phyloP scores from a whole-genome alignment of 257 asterid genomes.

The Fraxinus cuspidata region DNA sequence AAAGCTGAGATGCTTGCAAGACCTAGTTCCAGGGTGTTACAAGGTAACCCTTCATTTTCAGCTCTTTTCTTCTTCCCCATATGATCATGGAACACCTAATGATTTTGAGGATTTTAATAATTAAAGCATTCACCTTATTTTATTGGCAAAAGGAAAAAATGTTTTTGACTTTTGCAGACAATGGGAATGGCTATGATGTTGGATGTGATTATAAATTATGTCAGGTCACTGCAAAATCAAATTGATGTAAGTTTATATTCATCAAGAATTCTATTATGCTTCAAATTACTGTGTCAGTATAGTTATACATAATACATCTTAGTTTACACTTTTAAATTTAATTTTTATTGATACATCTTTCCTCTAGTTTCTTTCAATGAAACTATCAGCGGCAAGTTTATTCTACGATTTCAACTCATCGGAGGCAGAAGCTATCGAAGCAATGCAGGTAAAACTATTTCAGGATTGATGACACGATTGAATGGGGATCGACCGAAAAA shows the following conservation, averaged over 20 bases:
- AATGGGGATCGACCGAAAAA: background rate
- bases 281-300: too few species aligned
- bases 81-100: background rate
- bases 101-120: too few species aligned
- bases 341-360: background rate
- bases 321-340: background rate
- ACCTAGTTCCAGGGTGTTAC: constrained; percentile 94
- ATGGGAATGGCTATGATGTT: constrained; percentile 99
- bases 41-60: constrained; percentile 47
- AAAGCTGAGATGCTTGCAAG: constrained; percentile 86
- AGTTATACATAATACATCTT: background rate
- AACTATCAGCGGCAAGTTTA: constrained; percentile 90
- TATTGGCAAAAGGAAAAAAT: background rate
- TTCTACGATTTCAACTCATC: constrained; percentile 85
- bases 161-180: constrained; percentile 51
- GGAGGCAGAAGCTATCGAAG: constrained; percentile 68
- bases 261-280: background rate
- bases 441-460: constrained; percentile 51
- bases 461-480: background rate
- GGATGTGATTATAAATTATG: constrained; percentile 86
- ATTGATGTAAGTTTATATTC: constrained; percentile 61
- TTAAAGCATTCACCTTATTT: too few species aligned
- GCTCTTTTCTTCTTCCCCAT: background rate
- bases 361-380: constrained; percentile 87
- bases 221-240: constrained; percentile 90